Conservation (phyloP, 2,329 filamentous ascomycete species). For the Alternaria ethzedia region DNA sequence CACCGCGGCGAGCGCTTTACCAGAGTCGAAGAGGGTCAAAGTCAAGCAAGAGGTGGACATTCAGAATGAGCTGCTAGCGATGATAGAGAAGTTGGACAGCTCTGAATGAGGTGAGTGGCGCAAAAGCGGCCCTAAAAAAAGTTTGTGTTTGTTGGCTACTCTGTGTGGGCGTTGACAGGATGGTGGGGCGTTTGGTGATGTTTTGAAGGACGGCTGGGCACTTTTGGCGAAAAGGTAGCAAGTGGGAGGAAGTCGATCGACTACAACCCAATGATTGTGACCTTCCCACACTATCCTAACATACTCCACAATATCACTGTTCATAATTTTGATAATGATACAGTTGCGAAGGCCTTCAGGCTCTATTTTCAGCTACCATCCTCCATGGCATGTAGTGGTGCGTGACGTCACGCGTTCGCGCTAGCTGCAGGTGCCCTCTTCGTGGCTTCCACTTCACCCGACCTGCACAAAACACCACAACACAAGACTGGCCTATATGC, state of each 20-base stretch:
- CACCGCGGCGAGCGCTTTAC: fast-evolving
- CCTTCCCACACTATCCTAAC: too few relatives aligned
- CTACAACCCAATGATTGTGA: not conserved
- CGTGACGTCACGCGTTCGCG: not conserved
- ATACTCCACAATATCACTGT: not conserved
- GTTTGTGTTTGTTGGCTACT: not conserved
- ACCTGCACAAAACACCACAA: not conserved
- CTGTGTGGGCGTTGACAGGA: not conserved
- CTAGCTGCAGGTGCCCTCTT: not conserved
- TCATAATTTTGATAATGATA: not conserved
- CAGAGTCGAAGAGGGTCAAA: not conserved
- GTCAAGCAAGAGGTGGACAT: not conserved
- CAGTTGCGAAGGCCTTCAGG: too few relatives aligned
- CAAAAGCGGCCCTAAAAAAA: not conserved
- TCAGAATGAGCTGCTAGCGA: not conserved
- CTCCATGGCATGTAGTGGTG: not conserved
- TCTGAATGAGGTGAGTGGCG: not conserved
- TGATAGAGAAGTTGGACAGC: not conserved
- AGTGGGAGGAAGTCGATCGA: not conserved
- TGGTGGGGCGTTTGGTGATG: not conserved
- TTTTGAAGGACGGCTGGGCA: not conserved
- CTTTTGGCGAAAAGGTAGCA: not conserved
- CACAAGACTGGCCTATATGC: fast-evolving
- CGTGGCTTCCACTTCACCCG: not conserved
- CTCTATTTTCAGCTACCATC: not conserved